A percentile compares a stretch with the other conserved stretches of the same genome.
Evolutionary conservation across 2,329 filamentous ascomycete genomes (phyloP).

Genomic region (Aspergillus felis): DNA sequence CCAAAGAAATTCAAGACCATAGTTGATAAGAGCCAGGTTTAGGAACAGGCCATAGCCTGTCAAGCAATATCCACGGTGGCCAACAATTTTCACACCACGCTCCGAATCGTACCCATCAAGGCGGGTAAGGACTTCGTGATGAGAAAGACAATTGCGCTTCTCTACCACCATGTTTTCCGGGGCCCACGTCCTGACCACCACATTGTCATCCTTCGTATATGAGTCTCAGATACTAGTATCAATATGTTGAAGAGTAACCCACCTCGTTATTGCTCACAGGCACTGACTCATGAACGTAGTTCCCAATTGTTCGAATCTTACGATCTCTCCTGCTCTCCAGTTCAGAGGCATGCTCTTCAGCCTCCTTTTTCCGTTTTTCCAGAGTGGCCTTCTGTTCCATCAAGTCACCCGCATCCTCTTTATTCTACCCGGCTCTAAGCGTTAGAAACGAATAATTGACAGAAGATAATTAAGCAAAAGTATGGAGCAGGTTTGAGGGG

Average conservation of each 20-base stretch:
- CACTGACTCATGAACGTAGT: constrained; percentile 86
- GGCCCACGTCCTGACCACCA: constrained; percentile 70
- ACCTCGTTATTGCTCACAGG: constrained; percentile 78
- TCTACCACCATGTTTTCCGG: constrained; percentile 70
- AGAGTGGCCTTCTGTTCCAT: constrained; percentile 73
- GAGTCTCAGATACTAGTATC: background rate
- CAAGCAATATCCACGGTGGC: constrained; percentile 90
- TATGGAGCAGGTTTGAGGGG: background rate
- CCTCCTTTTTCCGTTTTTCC: constrained; percentile 75
- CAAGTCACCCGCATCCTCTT: constrained; percentile 80
- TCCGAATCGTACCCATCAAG: constrained; percentile 91
- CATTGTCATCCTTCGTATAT: constrained; percentile 67
- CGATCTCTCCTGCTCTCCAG: constrained; percentile 71
- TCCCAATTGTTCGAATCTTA: constrained; percentile 82
- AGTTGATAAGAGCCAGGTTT: constrained; percentile 92
- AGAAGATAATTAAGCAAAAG: background rate
- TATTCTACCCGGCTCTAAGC: constrained; percentile 53
- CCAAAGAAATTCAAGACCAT: constrained; percentile 84
- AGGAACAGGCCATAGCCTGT: constrained; percentile 85
- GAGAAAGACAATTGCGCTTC: constrained; percentile 76
- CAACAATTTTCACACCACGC: constrained; percentile 88
- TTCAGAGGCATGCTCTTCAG: constrained; percentile 68
- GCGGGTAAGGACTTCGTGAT: constrained; percentile 87
- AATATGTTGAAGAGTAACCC: constrained; percentile 10
- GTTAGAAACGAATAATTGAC: background rate